Evolutionary conservation across 441 rosid species (phyloP).

Genomic region (Cnidoscolus chayamansa): DNA sequence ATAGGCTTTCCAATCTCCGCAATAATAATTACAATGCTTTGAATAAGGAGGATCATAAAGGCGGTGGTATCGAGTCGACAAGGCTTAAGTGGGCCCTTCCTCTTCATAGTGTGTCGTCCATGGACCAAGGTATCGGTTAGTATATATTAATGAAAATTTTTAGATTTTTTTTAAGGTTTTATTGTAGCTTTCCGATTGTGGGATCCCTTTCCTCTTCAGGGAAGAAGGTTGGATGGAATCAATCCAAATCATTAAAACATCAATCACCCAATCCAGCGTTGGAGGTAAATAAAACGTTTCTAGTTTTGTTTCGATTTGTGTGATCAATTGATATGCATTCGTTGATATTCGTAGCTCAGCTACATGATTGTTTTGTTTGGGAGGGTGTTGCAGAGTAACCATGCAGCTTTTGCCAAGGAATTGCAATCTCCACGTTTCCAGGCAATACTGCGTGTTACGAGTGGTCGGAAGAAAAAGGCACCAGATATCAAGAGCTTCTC

Average conservation of each 20-base stretch:
- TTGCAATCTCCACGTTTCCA: conserved; percentile 87
- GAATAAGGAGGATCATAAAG: conserved; percentile 27
- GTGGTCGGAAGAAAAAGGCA: conserved; percentile 82
- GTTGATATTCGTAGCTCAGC: background rate
- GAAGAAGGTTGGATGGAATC: conserved; percentile 55
- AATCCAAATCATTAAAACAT: conserved; percentile 60
- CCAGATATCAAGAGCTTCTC: conserved; percentile 94
- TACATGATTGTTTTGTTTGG: background rate
- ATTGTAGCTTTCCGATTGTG: background rate
- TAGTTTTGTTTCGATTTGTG: background rate
- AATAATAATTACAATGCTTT: conserved; percentile 6
- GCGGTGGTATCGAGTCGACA: conserved; percentile 21
- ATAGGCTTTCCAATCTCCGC: conserved; percentile 25
- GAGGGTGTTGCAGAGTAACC: conserved; percentile 44
- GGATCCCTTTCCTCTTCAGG: conserved; percentile 32
- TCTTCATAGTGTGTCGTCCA: conserved; percentile 24
- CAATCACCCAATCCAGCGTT: conserved; percentile 50
- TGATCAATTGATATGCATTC: background rate
- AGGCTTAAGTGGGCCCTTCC: conserved; percentile 37
- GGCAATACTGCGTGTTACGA: conserved; percentile 79
- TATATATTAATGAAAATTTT: too few species aligned
- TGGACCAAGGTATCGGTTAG: conserved; percentile 42
- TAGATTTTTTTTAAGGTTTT: too few species aligned
- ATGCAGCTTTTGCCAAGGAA: conserved; percentile 71
- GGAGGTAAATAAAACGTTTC: conserved; percentile 49